Conservation (phyloP, 768 basidiomycete genomes). For the Tylopilus subfusipes region DNA sequence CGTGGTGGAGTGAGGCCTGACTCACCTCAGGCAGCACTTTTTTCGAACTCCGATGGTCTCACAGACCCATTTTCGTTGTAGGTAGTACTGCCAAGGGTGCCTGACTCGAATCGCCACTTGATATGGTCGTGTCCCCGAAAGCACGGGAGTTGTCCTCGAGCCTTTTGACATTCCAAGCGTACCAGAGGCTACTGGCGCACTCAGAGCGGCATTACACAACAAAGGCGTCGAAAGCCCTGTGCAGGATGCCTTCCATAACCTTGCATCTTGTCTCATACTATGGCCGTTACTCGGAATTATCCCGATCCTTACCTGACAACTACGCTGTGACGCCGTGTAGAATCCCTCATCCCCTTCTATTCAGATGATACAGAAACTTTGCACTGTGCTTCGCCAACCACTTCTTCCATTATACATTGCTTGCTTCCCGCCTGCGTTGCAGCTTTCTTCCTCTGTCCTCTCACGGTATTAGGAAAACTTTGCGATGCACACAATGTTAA, state of each 20-base stretch:
- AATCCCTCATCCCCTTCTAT: constrained; percentile 37
- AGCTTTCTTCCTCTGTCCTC: constrained; percentile 41
- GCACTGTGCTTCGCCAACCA: constrained; percentile 39
- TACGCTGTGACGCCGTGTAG: constrained; percentile 29
- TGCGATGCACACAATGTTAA: constrained; percentile 20
- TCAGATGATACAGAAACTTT: constrained; percentile 37
- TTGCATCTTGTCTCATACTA: constrained; percentile 42
- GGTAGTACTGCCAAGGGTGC: too few species aligned
- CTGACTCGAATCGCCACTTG: constrained; percentile 7
- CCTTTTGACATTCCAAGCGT: constrained; percentile 22
- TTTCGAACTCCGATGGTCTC: too few species aligned
- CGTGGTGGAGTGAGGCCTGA: constrained; percentile 10
- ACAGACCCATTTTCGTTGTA: too few species aligned
- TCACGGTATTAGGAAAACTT: constrained; percentile 39
- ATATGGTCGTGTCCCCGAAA: background rate
- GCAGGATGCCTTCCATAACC: constrained; percentile 35
- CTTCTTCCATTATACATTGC: constrained; percentile 44
- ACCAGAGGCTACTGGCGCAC: constrained; percentile 27
- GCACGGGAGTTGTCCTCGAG: background rate
- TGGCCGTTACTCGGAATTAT: too few species aligned
- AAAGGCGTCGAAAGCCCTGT: constrained; percentile 28
- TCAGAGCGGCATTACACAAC: constrained; percentile 32
- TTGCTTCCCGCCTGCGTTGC: constrained; percentile 38
- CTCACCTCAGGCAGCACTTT: too few species aligned
- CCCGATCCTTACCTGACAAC: background rate